Evolutionary conservation across 345 rosid species (phyloP), one percentile per base, ranked within the genome.

Genomic region (Durio zibethinus): DNA sequence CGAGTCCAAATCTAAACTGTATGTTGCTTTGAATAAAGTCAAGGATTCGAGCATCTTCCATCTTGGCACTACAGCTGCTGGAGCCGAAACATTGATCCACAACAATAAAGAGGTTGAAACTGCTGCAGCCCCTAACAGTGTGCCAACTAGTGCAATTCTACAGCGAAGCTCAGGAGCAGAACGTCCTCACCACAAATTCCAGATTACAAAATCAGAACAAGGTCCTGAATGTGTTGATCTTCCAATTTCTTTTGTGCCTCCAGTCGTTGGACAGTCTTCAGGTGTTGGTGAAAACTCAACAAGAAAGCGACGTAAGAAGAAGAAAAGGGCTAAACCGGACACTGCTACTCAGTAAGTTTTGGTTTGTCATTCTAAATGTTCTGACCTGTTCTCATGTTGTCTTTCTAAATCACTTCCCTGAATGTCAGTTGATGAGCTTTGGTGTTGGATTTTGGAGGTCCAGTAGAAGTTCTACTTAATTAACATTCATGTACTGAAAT

Each of bases 1-100:
- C 36, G 84, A 81, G 45, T 77, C 87, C 23, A 87, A 85, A 78
- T 48, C 5, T 12, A 85, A 73, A 77, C 62, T 82, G 0, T 87
- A 68, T 82, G 77, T 52, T 43, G 77, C 82, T 36, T 4, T 82
- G 65, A 62, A 53, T 70, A 43, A 78, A 65, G 60, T 42, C 16
- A 76, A 80, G 67, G 80, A 73, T 20, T 20, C 53, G 12, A 14
- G 50, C 5, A 7, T 40, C 76, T 71, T 73, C 33, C 50, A 63
- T 50, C 11, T 47, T 62, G 73, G 15, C 18, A 9, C 36, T 57
- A 15, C 4, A 27, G 54, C 70, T 33, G 12, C 10, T 16, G 53
- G 5, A 29, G 65, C 8, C 5, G 64, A 53, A 50, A 48, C 31
- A 5, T 29, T 31, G 21, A 16, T 15, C 12, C 31, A 27, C 5